These are phyloP conservation scores for Ceraceosorus bombacis DNA, from an alignment of 1,284 basidiomycete species.

Conservation along the genomic window DNA sequence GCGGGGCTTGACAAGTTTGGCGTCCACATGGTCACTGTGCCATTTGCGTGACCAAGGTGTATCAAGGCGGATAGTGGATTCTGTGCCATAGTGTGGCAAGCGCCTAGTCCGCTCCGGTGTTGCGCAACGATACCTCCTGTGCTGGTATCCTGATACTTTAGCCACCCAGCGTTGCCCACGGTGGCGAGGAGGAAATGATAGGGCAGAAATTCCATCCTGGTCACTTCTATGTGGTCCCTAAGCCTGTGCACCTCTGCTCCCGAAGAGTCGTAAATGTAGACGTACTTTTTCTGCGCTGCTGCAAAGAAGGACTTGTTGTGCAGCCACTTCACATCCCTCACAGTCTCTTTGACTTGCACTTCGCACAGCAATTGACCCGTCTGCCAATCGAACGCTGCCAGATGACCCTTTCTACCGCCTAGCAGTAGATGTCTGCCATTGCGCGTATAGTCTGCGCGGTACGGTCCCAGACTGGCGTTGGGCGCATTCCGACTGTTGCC, in stretches of 20 bases:
- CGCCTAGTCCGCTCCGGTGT: conserved; percentile 64
- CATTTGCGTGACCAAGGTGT: conserved; percentile 71
- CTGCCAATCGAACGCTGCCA: conserved; percentile 94
- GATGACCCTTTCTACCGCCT: conserved; percentile 68
- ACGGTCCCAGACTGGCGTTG: conserved; percentile 57
- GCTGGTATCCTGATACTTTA: conserved; percentile 96
- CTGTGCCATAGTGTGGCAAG: conserved; percentile 79
- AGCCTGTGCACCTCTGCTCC: conserved; percentile 81
- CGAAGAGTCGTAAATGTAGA: conserved; percentile 84
- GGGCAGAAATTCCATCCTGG: conserved; percentile 81
- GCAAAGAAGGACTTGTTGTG: conserved; percentile 89
- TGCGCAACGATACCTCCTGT: conserved; percentile 80
- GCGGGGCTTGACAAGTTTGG: conserved; percentile 86
- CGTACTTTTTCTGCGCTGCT: conserved; percentile 92
- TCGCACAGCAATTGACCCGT: conserved; percentile 78
- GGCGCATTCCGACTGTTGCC: no score
- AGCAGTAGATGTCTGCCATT: conserved; percentile 67
- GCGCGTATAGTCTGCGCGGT: conserved; percentile 71
- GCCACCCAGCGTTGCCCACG: conserved; percentile 77
- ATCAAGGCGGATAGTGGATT: conserved; percentile 84
- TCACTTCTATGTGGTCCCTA: conserved; percentile 74
- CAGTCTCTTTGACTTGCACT: conserved; percentile 81
- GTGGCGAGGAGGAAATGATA: conserved; percentile 91
- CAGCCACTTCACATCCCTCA: conserved; percentile 81
- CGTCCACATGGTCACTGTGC: conserved; percentile 88